Conservation (phyloP, 2,329 filamentous ascomycete species). For the Fusarium compactum region DNA sequence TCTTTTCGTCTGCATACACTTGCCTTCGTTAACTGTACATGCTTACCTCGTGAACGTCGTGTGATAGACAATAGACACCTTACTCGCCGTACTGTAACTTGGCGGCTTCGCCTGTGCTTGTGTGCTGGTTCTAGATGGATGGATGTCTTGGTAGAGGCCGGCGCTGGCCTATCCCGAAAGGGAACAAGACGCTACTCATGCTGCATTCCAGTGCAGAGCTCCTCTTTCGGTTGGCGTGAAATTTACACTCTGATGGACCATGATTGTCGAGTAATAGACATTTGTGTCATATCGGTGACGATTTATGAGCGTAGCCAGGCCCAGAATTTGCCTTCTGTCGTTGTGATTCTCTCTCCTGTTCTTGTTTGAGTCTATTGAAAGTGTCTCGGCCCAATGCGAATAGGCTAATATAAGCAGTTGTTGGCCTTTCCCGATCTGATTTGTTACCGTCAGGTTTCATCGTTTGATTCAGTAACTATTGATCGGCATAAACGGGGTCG, state of each 20-base stretch:
- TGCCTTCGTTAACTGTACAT: background rate
- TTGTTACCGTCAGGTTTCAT: conserved; percentile 15
- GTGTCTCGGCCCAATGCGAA: conserved; percentile 23
- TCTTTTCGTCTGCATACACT: conserved; percentile 4
- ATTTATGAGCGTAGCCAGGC: conserved; percentile 1
- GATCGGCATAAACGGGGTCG: conserved; percentile 14
- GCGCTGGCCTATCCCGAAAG: conserved; percentile 11
- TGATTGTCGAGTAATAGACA: conserved; percentile 21
- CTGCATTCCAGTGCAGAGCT: conserved; percentile 32
- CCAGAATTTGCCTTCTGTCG: background rate
- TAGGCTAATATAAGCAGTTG: conserved; percentile 17
- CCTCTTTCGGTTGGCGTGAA: conserved; percentile 28
- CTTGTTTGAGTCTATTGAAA: conserved; percentile 8
- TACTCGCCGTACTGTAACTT: background rate
- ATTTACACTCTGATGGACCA: conserved; percentile 21
- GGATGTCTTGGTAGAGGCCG: conserved; percentile 12
- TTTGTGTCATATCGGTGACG: conserved; percentile 7
- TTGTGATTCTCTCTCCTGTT: conserved; percentile 7
- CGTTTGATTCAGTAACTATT: conserved; percentile 12
- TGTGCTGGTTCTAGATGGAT: conserved; percentile 1
- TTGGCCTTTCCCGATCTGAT: conserved; percentile 14
- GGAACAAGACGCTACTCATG: conserved; percentile 14
- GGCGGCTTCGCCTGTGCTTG: conserved; percentile 14
- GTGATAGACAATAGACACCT: background rate
- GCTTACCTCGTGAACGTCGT: background rate